Conservation (phyloP, 2,329 filamentous ascomycete species). For the Xylaria sp. region DNA sequence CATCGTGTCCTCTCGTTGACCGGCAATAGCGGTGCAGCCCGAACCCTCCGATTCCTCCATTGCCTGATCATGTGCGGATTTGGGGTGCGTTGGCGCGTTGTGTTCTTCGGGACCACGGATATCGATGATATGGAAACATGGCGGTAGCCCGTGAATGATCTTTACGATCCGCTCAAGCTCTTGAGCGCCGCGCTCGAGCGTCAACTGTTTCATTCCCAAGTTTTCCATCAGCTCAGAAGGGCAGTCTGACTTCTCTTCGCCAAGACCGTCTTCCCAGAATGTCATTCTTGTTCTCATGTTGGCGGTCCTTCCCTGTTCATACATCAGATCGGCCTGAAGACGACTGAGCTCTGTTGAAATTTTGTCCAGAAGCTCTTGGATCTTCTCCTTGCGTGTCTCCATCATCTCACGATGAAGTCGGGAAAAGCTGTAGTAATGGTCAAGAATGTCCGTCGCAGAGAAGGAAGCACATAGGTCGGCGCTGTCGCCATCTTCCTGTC, state of each 20-base stretch:
- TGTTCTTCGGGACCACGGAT: slow-evolving; percentile 1
- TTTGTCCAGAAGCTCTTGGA: slow-evolving; percentile 18
- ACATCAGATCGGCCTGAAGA: slow-evolving; percentile 19
- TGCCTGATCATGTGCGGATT: not conserved
- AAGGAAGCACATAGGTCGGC: not conserved
- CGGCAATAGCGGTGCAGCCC: not conserved
- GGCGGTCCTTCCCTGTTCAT: slow-evolving; percentile 14
- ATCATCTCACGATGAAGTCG: slow-evolving; percentile 18
- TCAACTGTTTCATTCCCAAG: slow-evolving; percentile 10
- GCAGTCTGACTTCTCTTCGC: not conserved
- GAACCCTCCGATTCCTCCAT: not conserved
- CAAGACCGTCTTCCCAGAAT: slow-evolving; percentile 11
- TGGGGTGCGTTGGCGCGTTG: not conserved
- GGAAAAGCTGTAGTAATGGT: slow-evolving; percentile 18
- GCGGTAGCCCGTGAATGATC: slow-evolving; percentile 11
- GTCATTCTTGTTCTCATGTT: slow-evolving; percentile 17
- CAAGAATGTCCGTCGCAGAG: slow-evolving; percentile 8
- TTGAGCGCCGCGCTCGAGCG: slow-evolving; percentile 7
- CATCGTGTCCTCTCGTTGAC: slow-evolving; percentile 2
- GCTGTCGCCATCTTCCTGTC: not conserved
- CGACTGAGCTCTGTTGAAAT: slow-evolving; percentile 15
- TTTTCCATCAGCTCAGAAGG: not conserved
- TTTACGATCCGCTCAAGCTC: slow-evolving; percentile 14
- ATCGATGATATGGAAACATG: slow-evolving; percentile 19
- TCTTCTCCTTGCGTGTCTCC: slow-evolving; percentile 15